Evolutionary conservation across 345 rosid species (phyloP), one percentile per base, ranked within the genome.

Genomic region (Syzygium aqueum): DNA sequence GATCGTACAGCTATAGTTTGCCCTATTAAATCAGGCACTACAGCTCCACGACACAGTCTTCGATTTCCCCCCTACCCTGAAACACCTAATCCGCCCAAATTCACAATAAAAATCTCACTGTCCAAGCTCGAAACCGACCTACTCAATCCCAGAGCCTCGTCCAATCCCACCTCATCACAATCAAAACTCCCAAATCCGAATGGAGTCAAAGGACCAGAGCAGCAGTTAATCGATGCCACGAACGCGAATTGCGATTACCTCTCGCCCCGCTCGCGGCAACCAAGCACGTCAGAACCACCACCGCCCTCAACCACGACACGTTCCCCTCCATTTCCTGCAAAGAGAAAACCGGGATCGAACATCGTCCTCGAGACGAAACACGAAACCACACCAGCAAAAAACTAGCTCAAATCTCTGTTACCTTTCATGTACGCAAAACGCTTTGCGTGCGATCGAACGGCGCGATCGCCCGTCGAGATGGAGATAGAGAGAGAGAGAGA

Each of bases 251-350:
- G 30, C 51, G 46, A 51, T 61, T 37, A 87, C 88, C 88, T 63
- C 88, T 63, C 51, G 86, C 67, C 67, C 86, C 84, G 2, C 27
- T 19, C 3, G 84, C 86, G 33, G 67, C 86, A 54, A 87, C 16
- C 61, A 87, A 51, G 86, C 88, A 84, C 3, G 57, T n/a, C 83
- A 87, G 50, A 28, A 73, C 82, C 33, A 86, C 89, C 87, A 86
- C 87, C 85, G 85, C 84, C 54, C 19, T 53, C 50, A 85, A 86
- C 83, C 50, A 30, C 89, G 56, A 53, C 77, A 27, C 37, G 22
- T 14, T n/a, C 30, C 56, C 25, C 56, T 85, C 88, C 88, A 87
- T 87, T 37, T 13, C 77, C 85, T 86, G 30, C 61, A 53, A 46
- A 46, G 1, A 67, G 80, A 67, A 67, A 67, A 33, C 49, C 46